Percentiles rank a stretch among this genome's conserved stretches.
Evolutionary conservation across 2,329 filamentous ascomycete genomes (phyloP).

Genomic region (Plenodomus biglobosus): DNA sequence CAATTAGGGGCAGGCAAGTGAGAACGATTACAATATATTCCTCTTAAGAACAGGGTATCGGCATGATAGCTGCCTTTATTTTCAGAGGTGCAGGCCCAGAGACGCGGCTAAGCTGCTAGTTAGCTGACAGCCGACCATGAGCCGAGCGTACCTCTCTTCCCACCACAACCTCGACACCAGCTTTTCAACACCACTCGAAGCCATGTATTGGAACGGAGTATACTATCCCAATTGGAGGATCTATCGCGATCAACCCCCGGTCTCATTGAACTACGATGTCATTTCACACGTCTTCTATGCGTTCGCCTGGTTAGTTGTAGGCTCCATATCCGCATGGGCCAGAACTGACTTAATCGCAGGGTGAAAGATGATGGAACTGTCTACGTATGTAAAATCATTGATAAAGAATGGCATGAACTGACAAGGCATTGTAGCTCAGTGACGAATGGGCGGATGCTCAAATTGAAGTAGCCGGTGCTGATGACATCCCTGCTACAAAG

Average conservation of each 20-base stretch:
- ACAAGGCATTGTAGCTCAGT: constrained; percentile 62
- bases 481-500: constrained; percentile 37
- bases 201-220: constrained; percentile 65
- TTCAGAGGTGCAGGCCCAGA: constrained; percentile 31
- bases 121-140: constrained; percentile 34
- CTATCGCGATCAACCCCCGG: constrained; percentile 72
- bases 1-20: background rate
- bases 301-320: constrained; percentile 61
- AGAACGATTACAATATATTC: background rate
- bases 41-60: background rate
- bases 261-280: constrained; percentile 71
- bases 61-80: constrained; percentile 6
- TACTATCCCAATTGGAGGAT: constrained; percentile 82
- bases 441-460: constrained; percentile 77
- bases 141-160: constrained; percentile 28
- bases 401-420: constrained; percentile 35
- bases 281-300: constrained; percentile 83
- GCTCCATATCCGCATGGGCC: constrained; percentile 11
- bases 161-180: constrained; percentile 27
- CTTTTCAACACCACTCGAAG: constrained; percentile 34
- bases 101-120: constrained; percentile 33
- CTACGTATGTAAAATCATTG: constrained; percentile 60
- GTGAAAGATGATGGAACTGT: constrained; percentile 72
- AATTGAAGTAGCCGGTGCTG: constrained; percentile 68
- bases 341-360: constrained; percentile 44